These are phyloP conservation scores for Schwanniomyces sp. DNA, from an alignment of 805 yeast species.

Conservation along the genomic window DNA sequence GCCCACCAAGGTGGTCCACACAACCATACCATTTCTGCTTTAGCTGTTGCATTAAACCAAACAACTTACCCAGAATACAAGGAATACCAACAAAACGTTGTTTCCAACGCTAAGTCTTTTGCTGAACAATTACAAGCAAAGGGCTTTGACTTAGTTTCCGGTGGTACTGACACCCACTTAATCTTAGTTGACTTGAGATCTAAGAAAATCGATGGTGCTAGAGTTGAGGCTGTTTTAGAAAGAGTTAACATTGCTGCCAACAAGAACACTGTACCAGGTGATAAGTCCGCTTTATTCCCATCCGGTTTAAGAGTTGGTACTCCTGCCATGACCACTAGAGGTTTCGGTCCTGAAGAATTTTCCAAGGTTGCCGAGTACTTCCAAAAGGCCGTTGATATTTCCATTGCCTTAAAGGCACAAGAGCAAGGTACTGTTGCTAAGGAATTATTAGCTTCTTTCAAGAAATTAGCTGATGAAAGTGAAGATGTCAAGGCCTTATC, in stretches of 20 bases:
- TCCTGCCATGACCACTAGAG: slow-evolving; percentile 98
- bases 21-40: slow-evolving; percentile 97
- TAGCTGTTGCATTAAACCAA: slow-evolving; percentile 96
- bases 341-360: slow-evolving; percentile 87
- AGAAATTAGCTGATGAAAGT: slow-evolving; percentile 64
- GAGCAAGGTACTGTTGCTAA: slow-evolving; percentile 60
- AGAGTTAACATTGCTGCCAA: slow-evolving; percentile 92
- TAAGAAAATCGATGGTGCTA: slow-evolving; percentile 93
- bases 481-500: slow-evolving; percentile 60
- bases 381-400: slow-evolving; percentile 70
- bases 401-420: slow-evolving; percentile 58
- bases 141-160: slow-evolving; percentile 83
- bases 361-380: slow-evolving; percentile 75
- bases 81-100: slow-evolving; percentile 84
- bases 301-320: slow-evolving; percentile 98
- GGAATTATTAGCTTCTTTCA: slow-evolving; percentile 67
- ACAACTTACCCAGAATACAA: slow-evolving; percentile 87
- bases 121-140: slow-evolving; percentile 69
- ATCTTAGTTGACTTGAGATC: slow-evolving; percentile 86
- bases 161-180: slow-evolving; percentile 98
- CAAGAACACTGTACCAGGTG: slow-evolving; percentile 98
- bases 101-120: slow-evolving; percentile 82
- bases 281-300: slow-evolving; percentile 93
- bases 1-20: slow-evolving; percentile 99
- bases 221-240: slow-evolving; percentile 94